These are phyloP conservation scores for Scytalidium lignicola DNA, from an alignment of 2,329 filamentous ascomycete genomes.

Conservation along the genomic window DNA sequence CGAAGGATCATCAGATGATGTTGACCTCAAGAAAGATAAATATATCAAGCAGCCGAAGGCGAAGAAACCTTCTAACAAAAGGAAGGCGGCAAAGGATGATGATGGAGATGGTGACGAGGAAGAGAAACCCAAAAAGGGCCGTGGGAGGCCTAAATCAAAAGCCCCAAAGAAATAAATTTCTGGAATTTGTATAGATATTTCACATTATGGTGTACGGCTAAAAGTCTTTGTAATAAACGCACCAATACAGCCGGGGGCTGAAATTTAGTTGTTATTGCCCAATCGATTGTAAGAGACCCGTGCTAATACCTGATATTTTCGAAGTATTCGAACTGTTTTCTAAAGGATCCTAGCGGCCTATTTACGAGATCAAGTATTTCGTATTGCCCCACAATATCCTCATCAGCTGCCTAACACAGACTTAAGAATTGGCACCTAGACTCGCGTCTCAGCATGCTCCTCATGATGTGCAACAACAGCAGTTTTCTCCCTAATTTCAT, in stretches of 20 bases:
- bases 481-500: slow-evolving; percentile 51
- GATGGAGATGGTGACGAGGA: slow-evolving; percentile 20
- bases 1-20: slow-evolving; percentile 67
- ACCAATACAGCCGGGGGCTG: too few species aligned
- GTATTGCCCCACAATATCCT: too few species aligned
- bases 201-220: neutral
- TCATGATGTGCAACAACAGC: slow-evolving; percentile 12
- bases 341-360: too few species aligned
- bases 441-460: slow-evolving; percentile 2
- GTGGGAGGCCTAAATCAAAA: neutral
- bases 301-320: too few species aligned
- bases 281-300: too few species aligned
- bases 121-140: slow-evolving; percentile 10
- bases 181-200: neutral
- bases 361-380: too few species aligned
- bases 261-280: too few species aligned
- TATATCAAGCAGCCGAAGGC: slow-evolving; percentile 90
- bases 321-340: too few species aligned
- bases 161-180: neutral
- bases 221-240: neutral
- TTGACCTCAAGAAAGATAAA: slow-evolving; percentile 90
- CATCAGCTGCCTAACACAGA: too few species aligned
- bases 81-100: slow-evolving; percentile 40
- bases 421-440: too few species aligned
- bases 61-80: slow-evolving; percentile 47